phyloP scores from a whole-genome alignment of 2,329 filamentous ascomycete species.

The Thermoascus crustaceus region DNA sequence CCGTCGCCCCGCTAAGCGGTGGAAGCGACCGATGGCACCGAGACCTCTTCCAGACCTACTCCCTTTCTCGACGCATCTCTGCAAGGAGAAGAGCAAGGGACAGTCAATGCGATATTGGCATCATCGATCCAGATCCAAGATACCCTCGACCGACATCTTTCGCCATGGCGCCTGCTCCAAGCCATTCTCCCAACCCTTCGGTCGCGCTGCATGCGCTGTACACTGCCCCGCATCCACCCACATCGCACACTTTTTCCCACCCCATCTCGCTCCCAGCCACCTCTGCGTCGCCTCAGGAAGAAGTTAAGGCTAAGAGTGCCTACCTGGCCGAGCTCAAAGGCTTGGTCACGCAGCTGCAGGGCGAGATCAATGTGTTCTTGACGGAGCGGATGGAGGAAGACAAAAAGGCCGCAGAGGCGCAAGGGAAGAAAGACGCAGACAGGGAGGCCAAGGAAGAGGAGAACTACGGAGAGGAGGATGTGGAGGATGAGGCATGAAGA shows the following conservation, averaged over 20 bases:
- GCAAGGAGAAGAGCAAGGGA: too few relatives aligned
- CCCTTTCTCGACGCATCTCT: too few relatives aligned
- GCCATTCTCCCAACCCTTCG: not conserved
- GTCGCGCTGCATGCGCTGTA: slow-evolving; percentile 18
- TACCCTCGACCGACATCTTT: not conserved
- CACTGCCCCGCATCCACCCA: slow-evolving; percentile 19
- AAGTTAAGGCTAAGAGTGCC: slow-evolving; percentile 39
- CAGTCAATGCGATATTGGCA: too few relatives aligned
- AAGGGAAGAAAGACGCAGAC: slow-evolving; percentile 27
- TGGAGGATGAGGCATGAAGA: slow-evolving; percentile 51
- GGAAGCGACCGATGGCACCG: too few relatives aligned
- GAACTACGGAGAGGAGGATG: slow-evolving; percentile 75
- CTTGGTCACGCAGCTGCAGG: slow-evolving; percentile 45
- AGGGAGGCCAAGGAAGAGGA: slow-evolving; percentile 41
- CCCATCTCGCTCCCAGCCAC: slow-evolving; percentile 17
- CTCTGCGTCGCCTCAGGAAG: slow-evolving; percentile 11
- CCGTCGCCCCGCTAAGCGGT: too few relatives aligned
- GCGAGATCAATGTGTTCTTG: slow-evolving; percentile 51
- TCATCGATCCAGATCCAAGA: too few relatives aligned
- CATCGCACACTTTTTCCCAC: slow-evolving; percentile 25
- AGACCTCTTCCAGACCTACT: too few relatives aligned
- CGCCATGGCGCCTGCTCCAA: not conserved
- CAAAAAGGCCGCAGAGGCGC: slow-evolving; percentile 34
- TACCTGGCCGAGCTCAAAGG: slow-evolving; percentile 46
- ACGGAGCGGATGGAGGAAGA: slow-evolving; percentile 57